Conservation (phyloP, 2,329 filamentous ascomycete genomes). For the Aspergillus ibericus region DNA sequence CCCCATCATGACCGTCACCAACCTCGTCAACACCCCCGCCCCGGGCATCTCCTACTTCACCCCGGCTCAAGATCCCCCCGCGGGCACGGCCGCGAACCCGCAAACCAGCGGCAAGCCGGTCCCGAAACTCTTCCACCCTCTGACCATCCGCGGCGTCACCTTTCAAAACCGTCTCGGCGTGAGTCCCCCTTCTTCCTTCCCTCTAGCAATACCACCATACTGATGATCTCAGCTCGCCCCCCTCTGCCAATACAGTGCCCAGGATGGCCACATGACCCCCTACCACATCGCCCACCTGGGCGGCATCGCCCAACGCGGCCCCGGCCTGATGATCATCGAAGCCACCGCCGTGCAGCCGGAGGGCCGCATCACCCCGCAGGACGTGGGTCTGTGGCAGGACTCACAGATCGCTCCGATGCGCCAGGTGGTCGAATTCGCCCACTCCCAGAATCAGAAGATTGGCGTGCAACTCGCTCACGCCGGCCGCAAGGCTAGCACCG, state of each 20-base stretch:
- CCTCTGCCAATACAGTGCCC: conserved; percentile 66
- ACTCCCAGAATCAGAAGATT: conserved; percentile 73
- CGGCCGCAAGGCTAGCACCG: conserved; percentile 62
- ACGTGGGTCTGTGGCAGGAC: conserved; percentile 72
- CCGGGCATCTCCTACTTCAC: conserved; percentile 46
- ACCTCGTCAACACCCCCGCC: conserved; percentile 40
- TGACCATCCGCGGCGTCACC: conserved; percentile 59
- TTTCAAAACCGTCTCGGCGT: conserved; percentile 53
- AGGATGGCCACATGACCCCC: conserved; percentile 71
- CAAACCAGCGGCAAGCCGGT: conserved; percentile 41
- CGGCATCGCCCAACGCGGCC: conserved; percentile 73
- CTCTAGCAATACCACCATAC: background rate
- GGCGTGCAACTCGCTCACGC: conserved; percentile 82
- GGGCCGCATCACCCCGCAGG: conserved; percentile 73
- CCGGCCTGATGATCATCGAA: conserved; percentile 73
- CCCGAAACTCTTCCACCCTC: conserved; percentile 60
- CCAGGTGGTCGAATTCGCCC: conserved; percentile 73
- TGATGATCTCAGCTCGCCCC: conserved; percentile 52
- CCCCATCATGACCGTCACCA: conserved; percentile 15
- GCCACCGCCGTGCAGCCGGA: conserved; percentile 73
- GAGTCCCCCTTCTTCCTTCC: background rate
- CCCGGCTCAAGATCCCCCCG: conserved; percentile 37
- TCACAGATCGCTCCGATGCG: conserved; percentile 70
- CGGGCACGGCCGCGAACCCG: conserved; percentile 41
- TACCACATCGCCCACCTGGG: conserved; percentile 84